Evolutionary conservation across 345 rosid genomes (phyloP), one percentile per base, ranked within the genome.

Genomic region (Jatropha curcas): DNA sequence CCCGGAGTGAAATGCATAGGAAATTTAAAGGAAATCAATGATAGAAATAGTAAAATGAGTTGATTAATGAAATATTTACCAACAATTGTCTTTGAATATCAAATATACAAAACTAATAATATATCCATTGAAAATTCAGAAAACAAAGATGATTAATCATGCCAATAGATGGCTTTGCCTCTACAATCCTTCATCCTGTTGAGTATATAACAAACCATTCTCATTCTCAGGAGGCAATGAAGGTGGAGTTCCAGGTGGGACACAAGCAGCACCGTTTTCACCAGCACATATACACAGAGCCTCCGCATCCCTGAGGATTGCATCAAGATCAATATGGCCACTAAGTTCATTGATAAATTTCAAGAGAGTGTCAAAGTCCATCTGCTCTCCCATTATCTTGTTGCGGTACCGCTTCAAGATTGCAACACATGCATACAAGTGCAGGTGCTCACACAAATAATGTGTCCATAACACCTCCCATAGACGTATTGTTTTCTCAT

Each of bases 381-480:
- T 95, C 76, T 84, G 84, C 71, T 89, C 96, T 63, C 97, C 96
- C 63, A 92, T 91, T 72, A 95, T 95, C 85, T 87, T 92, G 79
- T 73, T 77, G 25, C 96, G 95, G 77, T 84, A 83, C 41, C 94
- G 90, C 94, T 95, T 95, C 89, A 95, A 80, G 74, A 95, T 84
- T 19, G 97, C 94, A 70, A 91, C 97, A 35, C 98, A 92, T 46
- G 89, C 86, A 41, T 91, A 92, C 45, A 92, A 81, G 76, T 95
- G 99, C 72, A 95, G 81, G 79, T 95, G 98, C 85, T 95, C 99
- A 0, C 93, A 87, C 78, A 84, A 77, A 82, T 95, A 74, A 63
- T 86, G 94, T 0, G 97, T 95, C 99, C 99, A 95, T 41, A 95
- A 72, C 52, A 95, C 97, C 83, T 95, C 99, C 98, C 98, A 95